Conservation (phyloP, 441 rosid genomes). For the Populus hybrid region DNA sequence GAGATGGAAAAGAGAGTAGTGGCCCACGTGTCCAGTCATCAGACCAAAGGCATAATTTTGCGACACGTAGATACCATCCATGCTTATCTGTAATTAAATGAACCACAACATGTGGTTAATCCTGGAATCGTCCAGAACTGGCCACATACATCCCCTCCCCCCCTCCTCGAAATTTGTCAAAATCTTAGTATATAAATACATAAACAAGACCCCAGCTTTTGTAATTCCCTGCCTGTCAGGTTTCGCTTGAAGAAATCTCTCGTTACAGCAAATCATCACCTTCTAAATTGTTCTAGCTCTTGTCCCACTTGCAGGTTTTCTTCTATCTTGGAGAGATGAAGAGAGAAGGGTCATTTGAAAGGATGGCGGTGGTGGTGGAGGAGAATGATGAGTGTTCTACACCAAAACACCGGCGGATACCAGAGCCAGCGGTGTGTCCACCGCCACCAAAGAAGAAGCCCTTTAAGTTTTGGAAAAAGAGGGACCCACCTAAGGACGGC, state of each 20-base stretch:
- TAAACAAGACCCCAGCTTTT: no score
- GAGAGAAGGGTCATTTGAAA: conserved; percentile 5
- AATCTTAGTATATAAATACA: no score
- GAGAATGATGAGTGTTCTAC: conserved; percentile 23
- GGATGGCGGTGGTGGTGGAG: neutral
- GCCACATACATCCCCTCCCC: neutral
- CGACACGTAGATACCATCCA: neutral
- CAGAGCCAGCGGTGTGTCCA: conserved; percentile 19
- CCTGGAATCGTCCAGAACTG: conserved; percentile 13
- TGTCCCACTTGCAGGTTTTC: neutral
- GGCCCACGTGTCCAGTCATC: conserved; percentile 1
- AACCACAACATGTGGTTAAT: conserved; percentile 2
- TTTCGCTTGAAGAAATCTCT: no score
- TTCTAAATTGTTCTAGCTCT: no score
- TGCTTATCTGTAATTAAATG: neutral
- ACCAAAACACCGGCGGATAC: conserved; percentile 27
- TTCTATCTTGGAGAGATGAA: neutral
- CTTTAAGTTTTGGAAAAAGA: conserved; percentile 10
- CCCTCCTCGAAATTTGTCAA: neutral
- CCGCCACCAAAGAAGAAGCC: conserved; percentile 37
- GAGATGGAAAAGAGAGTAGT: neutral
- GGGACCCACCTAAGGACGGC: conserved; percentile 15
- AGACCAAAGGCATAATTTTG: neutral
- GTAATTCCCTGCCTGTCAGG: no score
- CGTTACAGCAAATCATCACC: no score